Conservation (phyloP, 768 basidiomycete genomes). For the Mycena polygramma region DNA sequence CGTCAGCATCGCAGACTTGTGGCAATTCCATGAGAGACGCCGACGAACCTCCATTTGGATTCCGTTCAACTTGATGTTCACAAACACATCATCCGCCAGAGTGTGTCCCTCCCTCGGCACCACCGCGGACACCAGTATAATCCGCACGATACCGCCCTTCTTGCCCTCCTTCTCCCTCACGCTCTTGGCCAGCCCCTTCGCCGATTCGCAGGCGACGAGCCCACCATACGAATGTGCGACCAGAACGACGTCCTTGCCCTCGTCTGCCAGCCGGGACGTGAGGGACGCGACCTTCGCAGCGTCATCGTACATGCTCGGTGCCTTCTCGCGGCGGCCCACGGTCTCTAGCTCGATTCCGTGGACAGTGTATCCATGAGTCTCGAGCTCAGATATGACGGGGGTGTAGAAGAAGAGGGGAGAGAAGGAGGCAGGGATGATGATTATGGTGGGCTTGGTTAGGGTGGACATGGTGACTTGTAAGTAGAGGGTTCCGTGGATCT, state of each 20-base stretch:
- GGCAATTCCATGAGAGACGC: no score
- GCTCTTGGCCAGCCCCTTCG: slow-evolving; percentile 4
- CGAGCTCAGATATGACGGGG: background rate
- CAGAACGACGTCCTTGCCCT: slow-evolving; percentile 1
- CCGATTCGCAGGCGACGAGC: slow-evolving; percentile 1
- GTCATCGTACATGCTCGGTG: slow-evolving; percentile 3
- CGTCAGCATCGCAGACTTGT: no score
- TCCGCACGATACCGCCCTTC: background rate
- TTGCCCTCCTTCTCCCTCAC: slow-evolving; percentile 1
- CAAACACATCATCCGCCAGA: background rate
- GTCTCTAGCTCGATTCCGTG: background rate
- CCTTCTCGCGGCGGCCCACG: background rate
- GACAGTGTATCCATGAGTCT: background rate
- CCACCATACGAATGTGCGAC: slow-evolving; percentile 9
- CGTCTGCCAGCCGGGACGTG: background rate
- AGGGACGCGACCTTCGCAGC: background rate
- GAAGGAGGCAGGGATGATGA: slow-evolving; percentile 5
- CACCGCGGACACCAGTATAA: background rate
- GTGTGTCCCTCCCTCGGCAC: background rate
- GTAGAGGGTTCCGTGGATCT: no score
- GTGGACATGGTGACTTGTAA: no score
- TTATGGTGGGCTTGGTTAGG: background rate
- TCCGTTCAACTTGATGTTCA: background rate
- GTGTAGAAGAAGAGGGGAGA: background rate
- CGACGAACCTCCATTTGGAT: background rate